Percentiles rank a stretch among this genome's conserved stretches.
These are phyloP conservation scores for Euphrasia arctica DNA, from an alignment of 305 asterid genomes.

Conservation along the genomic window DNA sequence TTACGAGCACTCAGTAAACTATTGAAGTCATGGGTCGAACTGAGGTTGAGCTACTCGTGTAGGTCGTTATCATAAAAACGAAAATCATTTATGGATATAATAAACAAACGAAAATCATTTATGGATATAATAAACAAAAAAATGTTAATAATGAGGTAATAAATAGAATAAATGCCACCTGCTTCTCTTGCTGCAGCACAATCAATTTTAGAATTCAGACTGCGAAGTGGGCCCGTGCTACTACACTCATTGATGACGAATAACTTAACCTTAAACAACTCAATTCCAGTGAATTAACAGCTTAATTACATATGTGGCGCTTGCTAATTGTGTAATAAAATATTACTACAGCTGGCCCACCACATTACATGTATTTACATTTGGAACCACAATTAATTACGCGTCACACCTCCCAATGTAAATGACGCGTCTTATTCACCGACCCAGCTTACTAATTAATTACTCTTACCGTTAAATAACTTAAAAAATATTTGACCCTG, in stretches of 20 bases:
- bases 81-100: no score
- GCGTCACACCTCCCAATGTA: slow-evolving; percentile 17
- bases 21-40: no score
- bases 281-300: neutral
- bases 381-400: neutral
- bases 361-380: neutral
- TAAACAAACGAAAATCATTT: no score
- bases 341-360: neutral
- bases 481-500: neutral
- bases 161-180: neutral
- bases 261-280: neutral
- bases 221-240: no score
- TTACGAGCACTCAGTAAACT: no score
- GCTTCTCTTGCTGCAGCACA: neutral
- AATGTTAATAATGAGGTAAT: neutral
- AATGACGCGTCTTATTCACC: slow-evolving; percentile 26
- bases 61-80: no score
- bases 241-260: neutral
- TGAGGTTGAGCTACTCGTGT: no score
- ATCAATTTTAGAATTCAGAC: neutral
- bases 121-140: neutral
- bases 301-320: neutral
- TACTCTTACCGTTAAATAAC: no score
- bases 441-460: neutral
- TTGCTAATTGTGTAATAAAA: neutral